phyloP scores from a whole-genome alignment of 768 basidiomycete species.

The Panus rudis region DNA sequence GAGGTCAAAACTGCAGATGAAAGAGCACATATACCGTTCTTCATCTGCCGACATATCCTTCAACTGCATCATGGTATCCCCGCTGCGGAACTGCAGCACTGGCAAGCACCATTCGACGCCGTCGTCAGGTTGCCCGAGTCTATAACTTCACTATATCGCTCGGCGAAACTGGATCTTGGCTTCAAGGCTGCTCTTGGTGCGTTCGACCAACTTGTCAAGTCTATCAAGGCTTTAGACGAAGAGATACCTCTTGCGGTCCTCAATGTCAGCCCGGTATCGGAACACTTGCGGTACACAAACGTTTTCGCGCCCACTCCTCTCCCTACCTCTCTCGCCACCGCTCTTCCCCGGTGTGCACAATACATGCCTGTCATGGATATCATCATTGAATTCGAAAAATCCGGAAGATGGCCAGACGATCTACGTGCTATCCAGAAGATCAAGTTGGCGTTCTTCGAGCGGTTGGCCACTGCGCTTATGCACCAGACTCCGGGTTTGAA shows the following conservation, averaged over 20 bases:
- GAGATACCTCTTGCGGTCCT: conserved; percentile 72
- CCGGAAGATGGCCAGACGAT: conserved; percentile 92
- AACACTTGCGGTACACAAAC: conserved; percentile 75
- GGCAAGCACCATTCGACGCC: conserved; percentile 53
- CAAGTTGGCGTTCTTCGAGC: conserved; percentile 88
- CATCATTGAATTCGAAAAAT: conserved; percentile 86
- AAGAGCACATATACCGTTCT: conserved; percentile 65
- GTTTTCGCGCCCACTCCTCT: conserved; percentile 77
- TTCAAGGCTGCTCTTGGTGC: conserved; percentile 71
- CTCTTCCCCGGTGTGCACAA: conserved; percentile 52
- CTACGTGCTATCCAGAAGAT: conserved; percentile 87
- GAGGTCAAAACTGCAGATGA: conserved; percentile 77
- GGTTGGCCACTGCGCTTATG: conserved; percentile 64
- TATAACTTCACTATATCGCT: conserved; percentile 35
- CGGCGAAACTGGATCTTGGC: conserved; percentile 36
- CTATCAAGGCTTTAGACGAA: conserved; percentile 66
- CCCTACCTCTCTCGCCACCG: conserved; percentile 41
- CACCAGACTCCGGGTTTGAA: conserved; percentile 39
- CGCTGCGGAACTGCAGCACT: conserved; percentile 42
- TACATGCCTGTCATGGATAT: conserved; percentile 68
- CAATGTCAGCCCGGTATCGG: conserved; percentile 68
- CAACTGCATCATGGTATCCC: conserved; percentile 67
- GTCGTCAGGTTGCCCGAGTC: conserved; percentile 52
- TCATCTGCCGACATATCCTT: conserved; percentile 72
- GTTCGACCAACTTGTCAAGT: conserved; percentile 72